Conservation (phyloP, 2,329 filamentous ascomycete genomes). For the Laburnicola sp. region DNA sequence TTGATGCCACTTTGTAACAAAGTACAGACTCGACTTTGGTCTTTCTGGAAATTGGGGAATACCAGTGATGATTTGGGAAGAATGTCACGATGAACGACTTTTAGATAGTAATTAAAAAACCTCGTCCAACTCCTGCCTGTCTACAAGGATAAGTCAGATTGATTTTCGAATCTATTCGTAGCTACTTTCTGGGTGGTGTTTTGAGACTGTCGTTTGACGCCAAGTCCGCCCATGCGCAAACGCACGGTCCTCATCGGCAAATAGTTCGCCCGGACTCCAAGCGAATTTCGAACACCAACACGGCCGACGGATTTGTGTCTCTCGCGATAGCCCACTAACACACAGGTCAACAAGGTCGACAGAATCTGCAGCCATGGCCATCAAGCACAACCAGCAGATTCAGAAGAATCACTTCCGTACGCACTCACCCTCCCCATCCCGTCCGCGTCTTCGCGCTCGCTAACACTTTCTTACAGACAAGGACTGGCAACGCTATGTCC, state of each 20-base stretch:
- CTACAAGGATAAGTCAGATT: background rate
- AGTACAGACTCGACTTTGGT: constrained; percentile 1
- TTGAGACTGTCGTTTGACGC: background rate
- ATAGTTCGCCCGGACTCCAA: constrained; percentile 24
- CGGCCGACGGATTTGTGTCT: constrained; percentile 12
- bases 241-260: constrained; percentile 19
- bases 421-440: constrained; percentile 61
- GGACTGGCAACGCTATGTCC: constrained; percentile 90
- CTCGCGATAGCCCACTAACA: constrained; percentile 35
- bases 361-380: constrained; percentile 63
- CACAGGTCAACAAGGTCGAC: constrained; percentile 33
- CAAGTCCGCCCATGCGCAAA: constrained; percentile 3
- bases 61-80: constrained; percentile 2
- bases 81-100: constrained; percentile 2
- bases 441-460: background rate
- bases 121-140: background rate
- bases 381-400: constrained; percentile 99
- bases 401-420: constrained; percentile 74
- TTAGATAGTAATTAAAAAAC: constrained; percentile 18
- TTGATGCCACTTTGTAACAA: constrained; percentile 14
- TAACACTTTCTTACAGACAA: constrained; percentile 26
- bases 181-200: too few species aligned
- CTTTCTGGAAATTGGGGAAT: constrained; percentile 2
- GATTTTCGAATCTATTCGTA: too few species aligned
- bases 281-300: constrained; percentile 19